Conservation (phyloP, 2,329 filamentous ascomycete genomes). For the Aspergillus sp. region DNA sequence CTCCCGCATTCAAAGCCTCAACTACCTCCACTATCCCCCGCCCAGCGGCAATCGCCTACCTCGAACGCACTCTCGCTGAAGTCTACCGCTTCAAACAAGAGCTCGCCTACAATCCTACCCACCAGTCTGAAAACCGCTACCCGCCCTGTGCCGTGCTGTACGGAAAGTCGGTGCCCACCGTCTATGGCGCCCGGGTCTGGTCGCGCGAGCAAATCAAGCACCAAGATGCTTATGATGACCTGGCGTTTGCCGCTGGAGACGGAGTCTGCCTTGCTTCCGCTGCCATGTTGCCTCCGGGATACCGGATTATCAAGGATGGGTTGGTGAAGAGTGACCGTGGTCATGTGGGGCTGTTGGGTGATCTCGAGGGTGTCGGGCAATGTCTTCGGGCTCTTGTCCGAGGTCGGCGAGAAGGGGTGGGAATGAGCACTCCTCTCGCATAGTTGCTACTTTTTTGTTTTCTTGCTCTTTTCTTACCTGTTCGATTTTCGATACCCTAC, state of each 20-base stretch:
- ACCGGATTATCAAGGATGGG: conserved; percentile 67
- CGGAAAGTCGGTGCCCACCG: conserved; percentile 79
- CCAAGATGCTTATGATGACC: conserved; percentile 75
- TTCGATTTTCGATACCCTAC: too few relatives aligned
- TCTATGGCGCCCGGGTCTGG: conserved; percentile 72
- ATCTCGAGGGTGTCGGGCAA: conserved; percentile 73
- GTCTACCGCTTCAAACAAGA: conserved; percentile 73
- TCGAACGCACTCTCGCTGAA: conserved; percentile 67
- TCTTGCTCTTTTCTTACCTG: conserved; percentile 1
- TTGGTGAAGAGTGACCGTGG: conserved; percentile 76
- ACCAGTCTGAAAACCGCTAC: conserved; percentile 65
- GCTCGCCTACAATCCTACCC: conserved; percentile 56
- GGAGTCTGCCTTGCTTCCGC: conserved; percentile 83
- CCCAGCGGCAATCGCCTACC: conserved; percentile 59
- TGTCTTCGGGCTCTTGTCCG: conserved; percentile 65
- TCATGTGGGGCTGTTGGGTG: conserved; percentile 81
- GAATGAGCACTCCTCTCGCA: conserved; percentile 25
- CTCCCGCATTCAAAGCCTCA: conserved; percentile 17
- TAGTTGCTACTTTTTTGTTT: conserved; percentile 37
- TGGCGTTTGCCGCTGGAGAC: conserved; percentile 82
- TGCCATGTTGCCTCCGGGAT: conserved; percentile 79
- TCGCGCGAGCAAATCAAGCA: conserved; percentile 69
- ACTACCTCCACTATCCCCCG: conserved; percentile 48
- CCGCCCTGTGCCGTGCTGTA: conserved; percentile 81
- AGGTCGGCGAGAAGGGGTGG: conserved; percentile 69